These are phyloP conservation scores for Leccinum boreale DNA, from an alignment of 768 basidiomycete genomes.

Conservation along the genomic window DNA sequence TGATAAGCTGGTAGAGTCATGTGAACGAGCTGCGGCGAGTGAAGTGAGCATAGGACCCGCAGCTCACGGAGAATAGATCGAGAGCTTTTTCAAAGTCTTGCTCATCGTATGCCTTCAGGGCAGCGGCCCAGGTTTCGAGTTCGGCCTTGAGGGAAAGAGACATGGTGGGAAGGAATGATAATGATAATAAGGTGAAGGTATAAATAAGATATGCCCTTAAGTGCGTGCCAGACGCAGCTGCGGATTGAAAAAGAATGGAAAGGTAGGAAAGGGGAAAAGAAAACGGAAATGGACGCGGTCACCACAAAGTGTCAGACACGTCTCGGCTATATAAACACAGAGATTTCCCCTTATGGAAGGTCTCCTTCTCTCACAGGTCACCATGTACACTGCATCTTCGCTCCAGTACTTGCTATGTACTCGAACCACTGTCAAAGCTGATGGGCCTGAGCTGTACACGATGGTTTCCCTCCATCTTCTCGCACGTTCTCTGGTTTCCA, in stretches of 20 bases:
- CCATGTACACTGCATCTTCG: constrained; percentile 3
- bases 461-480: background rate
- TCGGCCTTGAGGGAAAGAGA: constrained; percentile 59
- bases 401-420: background rate
- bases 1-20: constrained; percentile 54
- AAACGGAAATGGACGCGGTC: constrained; percentile 21
- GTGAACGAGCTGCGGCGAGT: background rate
- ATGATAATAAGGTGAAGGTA: background rate
- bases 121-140: constrained; percentile 85
- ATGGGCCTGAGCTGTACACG: too few species aligned
- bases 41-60: background rate
- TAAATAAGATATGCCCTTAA: background rate
- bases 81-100: constrained; percentile 77
- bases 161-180: constrained; percentile 15
- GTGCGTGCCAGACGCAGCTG: constrained; percentile 28
- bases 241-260: background rate
- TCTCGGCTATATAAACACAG: constrained; percentile 1
- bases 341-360: background rate
- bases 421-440: background rate
- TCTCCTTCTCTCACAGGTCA: background rate
- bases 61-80: constrained; percentile 67
- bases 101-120: constrained; percentile 85
- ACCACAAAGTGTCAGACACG: constrained; percentile 1
- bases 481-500: background rate
- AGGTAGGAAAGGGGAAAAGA: background rate